phyloP scores from a whole-genome alignment of 495 filamentous ascomycete species.

The Pyrenula aspistea region DNA sequence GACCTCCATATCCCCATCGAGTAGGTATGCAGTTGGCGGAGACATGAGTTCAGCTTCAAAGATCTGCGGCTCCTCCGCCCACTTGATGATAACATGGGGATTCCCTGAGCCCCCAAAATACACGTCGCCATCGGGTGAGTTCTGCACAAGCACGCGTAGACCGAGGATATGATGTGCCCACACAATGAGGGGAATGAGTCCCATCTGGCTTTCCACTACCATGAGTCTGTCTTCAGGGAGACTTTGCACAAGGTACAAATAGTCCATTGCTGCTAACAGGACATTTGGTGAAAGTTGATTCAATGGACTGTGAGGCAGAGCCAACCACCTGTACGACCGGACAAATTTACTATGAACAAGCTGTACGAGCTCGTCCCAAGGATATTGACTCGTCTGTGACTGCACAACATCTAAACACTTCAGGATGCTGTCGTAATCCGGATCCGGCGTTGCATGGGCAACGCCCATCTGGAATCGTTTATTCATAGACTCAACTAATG shows the following conservation, averaged over 20 bases:
- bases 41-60: too few species aligned
- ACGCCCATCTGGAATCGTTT: slow-evolving; percentile 2
- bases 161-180: slow-evolving; percentile 9
- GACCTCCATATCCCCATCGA: slow-evolving; percentile 5
- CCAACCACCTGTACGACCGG: too few species aligned
- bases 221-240: slow-evolving; percentile 7
- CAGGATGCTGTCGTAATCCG: slow-evolving; percentile 7
- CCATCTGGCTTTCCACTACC: slow-evolving; percentile 1
- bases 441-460: slow-evolving; percentile 3
- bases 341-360: slow-evolving; percentile 1
- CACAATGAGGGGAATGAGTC: slow-evolving; percentile 6
- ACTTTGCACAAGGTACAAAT: slow-evolving; percentile 8
- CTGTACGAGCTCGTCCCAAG: slow-evolving; percentile 3
- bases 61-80: too few species aligned
- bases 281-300: slow-evolving; percentile 3
- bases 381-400: slow-evolving; percentile 7
- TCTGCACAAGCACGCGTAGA: slow-evolving; percentile 2
- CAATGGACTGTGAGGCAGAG: too few species aligned
- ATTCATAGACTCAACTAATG: slow-evolving; percentile 3
- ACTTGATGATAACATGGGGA: slow-evolving; percentile 8
- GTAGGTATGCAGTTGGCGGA: slow-evolving; percentile 1
- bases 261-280: slow-evolving; percentile 7
- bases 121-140: slow-evolving; percentile 3
- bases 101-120: slow-evolving; percentile 1
- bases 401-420: slow-evolving; percentile 2